A percentile compares a stretch with the other conserved stretches of the same genome.
phyloP scores from a whole-genome alignment of 2,329 filamentous ascomycete genomes.

The Penicillium aurantiogriseum region DNA sequence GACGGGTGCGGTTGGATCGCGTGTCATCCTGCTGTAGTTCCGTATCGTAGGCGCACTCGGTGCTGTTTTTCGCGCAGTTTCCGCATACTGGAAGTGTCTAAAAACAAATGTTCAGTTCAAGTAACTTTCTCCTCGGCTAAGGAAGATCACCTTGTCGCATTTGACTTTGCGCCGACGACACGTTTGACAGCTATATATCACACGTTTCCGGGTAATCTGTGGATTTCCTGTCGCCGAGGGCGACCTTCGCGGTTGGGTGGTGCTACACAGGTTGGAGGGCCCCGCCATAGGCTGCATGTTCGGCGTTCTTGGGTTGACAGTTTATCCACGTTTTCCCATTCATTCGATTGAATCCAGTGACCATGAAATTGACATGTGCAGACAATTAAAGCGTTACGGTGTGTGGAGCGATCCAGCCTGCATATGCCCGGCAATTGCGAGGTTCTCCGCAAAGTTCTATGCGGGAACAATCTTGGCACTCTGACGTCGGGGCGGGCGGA shows the following conservation, averaged over 20 bases:
- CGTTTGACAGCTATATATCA: conserved; percentile 49
- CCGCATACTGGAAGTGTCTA: conserved; percentile 48
- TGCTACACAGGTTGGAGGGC: background rate
- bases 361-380: background rate
- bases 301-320: background rate
- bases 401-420: background rate
- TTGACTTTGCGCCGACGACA: conserved; percentile 50
- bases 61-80: conserved; percentile 45
- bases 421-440: background rate
- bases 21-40: conserved; percentile 26
- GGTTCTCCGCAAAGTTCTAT: background rate
- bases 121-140: background rate
- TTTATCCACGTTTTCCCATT: background rate
- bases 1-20: conserved; percentile 8
- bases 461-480: background rate
- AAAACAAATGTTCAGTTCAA: background rate
- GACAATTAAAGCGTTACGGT: background rate
- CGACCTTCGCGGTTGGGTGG: background rate
- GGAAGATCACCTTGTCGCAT: conserved; percentile 40
- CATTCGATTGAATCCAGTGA: background rate
- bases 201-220: conserved; percentile 49
- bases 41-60: conserved; percentile 45
- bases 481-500: background rate
- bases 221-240: background rate
- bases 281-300: background rate